phyloP scores from a whole-genome alignment of 768 basidiomycete genomes.

The Boletus subparvulus region DNA sequence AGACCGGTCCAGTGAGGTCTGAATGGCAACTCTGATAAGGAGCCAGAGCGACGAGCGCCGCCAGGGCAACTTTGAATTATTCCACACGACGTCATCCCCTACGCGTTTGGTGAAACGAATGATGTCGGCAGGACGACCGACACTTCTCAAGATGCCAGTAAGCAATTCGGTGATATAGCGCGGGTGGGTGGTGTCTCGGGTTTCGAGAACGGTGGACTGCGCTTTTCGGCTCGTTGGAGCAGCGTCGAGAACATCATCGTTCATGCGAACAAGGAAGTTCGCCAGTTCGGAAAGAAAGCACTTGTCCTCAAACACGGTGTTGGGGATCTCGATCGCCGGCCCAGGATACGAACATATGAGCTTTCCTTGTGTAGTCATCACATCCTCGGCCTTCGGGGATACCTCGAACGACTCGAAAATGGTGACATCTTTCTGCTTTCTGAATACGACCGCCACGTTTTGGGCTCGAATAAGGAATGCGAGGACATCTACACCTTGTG shows the following conservation, averaged over 20 bases:
- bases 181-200: conserved; percentile 42
- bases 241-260: conserved; percentile 35
- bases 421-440: conserved; percentile 27
- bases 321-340: conserved; percentile 40
- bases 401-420: conserved; percentile 49
- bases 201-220: conserved; percentile 34
- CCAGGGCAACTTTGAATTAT: conserved; percentile 42
- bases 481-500: conserved; percentile 32
- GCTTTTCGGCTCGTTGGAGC: conserved; percentile 40
- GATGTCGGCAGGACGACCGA: conserved; percentile 32
- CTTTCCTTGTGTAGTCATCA: conserved; percentile 43
- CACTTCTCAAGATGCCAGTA: conserved; percentile 44
- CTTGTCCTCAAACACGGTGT: conserved; percentile 25
- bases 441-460: conserved; percentile 47
- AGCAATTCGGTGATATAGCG: conserved; percentile 51
- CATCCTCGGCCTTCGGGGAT: conserved; percentile 34
- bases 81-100: conserved; percentile 47
- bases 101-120: conserved; percentile 42
- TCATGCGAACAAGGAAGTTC: conserved; percentile 37
- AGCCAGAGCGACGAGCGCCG: conserved; percentile 53
- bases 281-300: conserved; percentile 37
- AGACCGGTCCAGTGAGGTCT: conserved; percentile 34
- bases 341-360: conserved; percentile 48
- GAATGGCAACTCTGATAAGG: conserved; percentile 45
- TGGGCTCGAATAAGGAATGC: conserved; percentile 44